Percentiles rank a stretch among this genome's conserved stretches.
These are phyloP conservation scores for Trichosporon coremiiforme DNA, from an alignment of 1,284 basidiomycete genomes.

Conservation along the genomic window DNA sequence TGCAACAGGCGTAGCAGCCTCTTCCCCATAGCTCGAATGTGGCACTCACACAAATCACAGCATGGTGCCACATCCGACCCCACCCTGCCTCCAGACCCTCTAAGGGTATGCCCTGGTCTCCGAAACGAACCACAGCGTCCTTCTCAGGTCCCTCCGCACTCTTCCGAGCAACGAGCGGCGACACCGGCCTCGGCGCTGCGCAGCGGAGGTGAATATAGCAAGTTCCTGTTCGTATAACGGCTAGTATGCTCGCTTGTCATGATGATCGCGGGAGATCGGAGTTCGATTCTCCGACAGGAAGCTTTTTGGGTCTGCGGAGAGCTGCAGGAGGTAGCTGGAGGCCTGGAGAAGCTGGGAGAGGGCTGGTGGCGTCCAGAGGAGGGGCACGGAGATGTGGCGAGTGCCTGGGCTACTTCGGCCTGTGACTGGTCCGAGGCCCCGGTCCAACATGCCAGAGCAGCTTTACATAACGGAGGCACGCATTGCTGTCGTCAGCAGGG, in stretches of 20 bases:
- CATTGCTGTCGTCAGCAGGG: too few relatives aligned
- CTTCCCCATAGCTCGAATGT: not conserved
- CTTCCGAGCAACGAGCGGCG: not conserved
- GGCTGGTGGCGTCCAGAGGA: too few relatives aligned
- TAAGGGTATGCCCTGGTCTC: not conserved
- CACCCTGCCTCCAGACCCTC: not conserved
- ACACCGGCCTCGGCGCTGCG: not conserved
- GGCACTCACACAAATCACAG: not conserved
- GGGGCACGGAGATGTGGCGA: too few relatives aligned
- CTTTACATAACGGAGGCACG: too few relatives aligned
- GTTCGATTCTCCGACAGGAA: constrained; percentile 12
- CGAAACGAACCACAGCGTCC: not conserved
- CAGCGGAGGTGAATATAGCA: not conserved
- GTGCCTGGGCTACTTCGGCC: too few relatives aligned
- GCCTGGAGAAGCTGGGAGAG: not conserved
- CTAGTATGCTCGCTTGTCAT: constrained; percentile 14
- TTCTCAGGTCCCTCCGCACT: not conserved
- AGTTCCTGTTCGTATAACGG: constrained; percentile 7
- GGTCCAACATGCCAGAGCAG: too few relatives aligned
- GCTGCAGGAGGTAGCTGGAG: too few relatives aligned
- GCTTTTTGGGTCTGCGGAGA: not conserved
- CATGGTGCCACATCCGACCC: not conserved
- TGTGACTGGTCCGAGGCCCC: too few relatives aligned
- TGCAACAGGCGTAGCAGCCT: not conserved
- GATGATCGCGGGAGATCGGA: constrained; percentile 12